Conservation (phyloP, 2,329 filamentous ascomycete genomes). For the Xenosphaeropsis pyriputrescens region DNA sequence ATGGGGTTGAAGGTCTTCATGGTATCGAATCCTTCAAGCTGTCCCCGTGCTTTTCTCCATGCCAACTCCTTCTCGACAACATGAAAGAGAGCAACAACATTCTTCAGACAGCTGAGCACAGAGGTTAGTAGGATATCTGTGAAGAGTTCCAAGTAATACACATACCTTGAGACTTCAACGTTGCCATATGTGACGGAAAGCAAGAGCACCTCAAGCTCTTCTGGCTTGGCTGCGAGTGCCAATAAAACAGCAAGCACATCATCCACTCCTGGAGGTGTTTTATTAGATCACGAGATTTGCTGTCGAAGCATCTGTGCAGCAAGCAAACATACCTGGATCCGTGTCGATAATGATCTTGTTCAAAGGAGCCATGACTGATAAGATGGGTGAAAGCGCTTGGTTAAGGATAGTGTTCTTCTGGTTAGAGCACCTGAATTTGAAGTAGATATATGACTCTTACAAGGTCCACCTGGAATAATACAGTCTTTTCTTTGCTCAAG, state of each 20-base stretch:
- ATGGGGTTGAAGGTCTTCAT: constrained; percentile 64
- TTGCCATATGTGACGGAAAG: constrained; percentile 92
- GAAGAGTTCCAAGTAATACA: neutral
- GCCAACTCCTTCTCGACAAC: constrained; percentile 77
- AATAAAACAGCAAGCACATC: constrained; percentile 82
- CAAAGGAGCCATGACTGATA: constrained; percentile 41
- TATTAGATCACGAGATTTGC: constrained; percentile 1
- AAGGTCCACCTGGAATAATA: too few species aligned
- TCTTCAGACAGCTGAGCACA: constrained; percentile 58
- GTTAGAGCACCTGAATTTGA: too few species aligned
- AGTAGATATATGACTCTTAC: too few species aligned
- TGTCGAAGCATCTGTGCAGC: too few species aligned
- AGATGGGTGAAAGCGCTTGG: too few species aligned
- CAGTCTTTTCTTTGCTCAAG: too few species aligned
- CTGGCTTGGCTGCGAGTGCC: constrained; percentile 64
- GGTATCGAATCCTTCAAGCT: constrained; percentile 54
- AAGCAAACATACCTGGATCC: constrained; percentile 51
- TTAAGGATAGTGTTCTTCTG: too few species aligned
- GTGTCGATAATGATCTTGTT: constrained; percentile 89
- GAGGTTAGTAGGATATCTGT: constrained; percentile 1
- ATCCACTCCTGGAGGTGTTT: constrained; percentile 54
- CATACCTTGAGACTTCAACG: constrained; percentile 67
- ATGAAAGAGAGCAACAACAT: constrained; percentile 82
- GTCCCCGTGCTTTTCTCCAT: constrained; percentile 62
- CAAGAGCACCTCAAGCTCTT: constrained; percentile 76